A percentile compares a stretch with the other conserved stretches of the same genome.
phyloP scores from a whole-genome alignment of 768 basidiomycete species.

The Lactarius hatsudake region DNA sequence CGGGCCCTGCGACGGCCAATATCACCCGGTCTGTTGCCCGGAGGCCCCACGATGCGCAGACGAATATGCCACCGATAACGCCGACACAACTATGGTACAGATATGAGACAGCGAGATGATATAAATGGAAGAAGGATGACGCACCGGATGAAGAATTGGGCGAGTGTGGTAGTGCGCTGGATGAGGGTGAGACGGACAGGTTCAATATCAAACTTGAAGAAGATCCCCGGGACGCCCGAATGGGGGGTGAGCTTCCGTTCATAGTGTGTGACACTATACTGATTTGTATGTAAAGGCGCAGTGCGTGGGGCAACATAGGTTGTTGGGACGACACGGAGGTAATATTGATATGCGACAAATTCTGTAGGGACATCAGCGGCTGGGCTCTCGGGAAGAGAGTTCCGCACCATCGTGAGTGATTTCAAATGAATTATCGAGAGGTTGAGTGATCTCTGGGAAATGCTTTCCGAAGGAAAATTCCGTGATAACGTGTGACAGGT shows the following conservation, averaged over 20 bases:
- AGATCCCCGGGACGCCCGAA: conserved; percentile 85
- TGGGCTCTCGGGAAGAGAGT: conserved; percentile 4
- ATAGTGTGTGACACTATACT: conserved; percentile 96
- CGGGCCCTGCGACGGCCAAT: conserved; percentile 52
- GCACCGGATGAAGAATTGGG: conserved; percentile 76
- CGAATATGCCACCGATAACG: conserved; percentile 91
- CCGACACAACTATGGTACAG: conserved; percentile 59
- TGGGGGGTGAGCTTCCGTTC: conserved; percentile 71
- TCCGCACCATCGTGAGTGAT: conserved; percentile 62
- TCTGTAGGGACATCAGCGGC: conserved; percentile 41
- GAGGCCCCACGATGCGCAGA: conserved; percentile 60
- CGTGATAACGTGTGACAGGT: conserved; percentile 91
- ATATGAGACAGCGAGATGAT: neutral
- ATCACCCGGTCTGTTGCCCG: conserved; percentile 46
- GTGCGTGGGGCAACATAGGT: conserved; percentile 80
- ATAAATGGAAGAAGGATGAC: conserved; percentile 3
- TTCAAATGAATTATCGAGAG: conserved; percentile 88
- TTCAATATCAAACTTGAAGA: conserved; percentile 98
- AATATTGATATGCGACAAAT: conserved; percentile 92
- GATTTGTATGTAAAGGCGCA: conserved; percentile 64
- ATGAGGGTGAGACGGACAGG: conserved; percentile 81
- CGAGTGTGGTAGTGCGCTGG: conserved; percentile 81
- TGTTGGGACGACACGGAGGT: conserved; percentile 92
- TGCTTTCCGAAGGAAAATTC: conserved; percentile 97
- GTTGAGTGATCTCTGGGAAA: conserved; percentile 94